phyloP scores from a whole-genome alignment of 257 asterid species.

The Nicotiana undulata region DNA sequence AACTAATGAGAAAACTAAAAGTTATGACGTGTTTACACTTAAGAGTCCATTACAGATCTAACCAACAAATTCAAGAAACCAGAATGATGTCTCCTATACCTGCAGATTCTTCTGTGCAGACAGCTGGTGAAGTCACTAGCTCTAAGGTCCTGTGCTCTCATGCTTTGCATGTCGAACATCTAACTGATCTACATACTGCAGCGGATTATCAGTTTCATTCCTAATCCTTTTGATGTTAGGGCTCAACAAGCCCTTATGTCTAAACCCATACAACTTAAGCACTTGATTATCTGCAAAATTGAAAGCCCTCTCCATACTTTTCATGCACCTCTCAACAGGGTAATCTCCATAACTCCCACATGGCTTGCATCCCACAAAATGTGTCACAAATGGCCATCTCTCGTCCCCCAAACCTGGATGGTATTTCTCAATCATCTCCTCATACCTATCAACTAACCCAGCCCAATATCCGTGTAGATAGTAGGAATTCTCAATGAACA shows the following conservation, averaged over 20 bases:
- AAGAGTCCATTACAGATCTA: background rate
- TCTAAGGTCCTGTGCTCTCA: conserved; percentile 28
- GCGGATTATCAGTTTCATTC: conserved; percentile 64
- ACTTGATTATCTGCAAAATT: conserved; percentile 94
- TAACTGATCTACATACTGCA: conserved; percentile 68
- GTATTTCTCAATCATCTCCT: conserved; percentile 89
- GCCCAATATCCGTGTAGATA: conserved; percentile 94
- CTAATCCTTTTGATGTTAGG: conserved; percentile 83
- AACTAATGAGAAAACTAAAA: background rate
- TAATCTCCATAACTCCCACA: conserved; percentile 94
- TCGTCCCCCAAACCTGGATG: conserved; percentile 89
- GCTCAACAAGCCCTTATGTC: conserved; percentile 89
- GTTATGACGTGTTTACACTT: background rate
- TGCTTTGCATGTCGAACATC: conserved; percentile 61
- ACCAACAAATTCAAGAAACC: background rate
- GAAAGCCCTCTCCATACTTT: conserved; percentile 89
- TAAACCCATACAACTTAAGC: conserved; percentile 74
- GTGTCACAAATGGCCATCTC: conserved; percentile 97
- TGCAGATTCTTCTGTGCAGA: conserved; percentile 22
- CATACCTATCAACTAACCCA: conserved; percentile 79
- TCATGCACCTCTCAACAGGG: conserved; percentile 83
- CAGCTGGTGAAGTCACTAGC: conserved; percentile 27
- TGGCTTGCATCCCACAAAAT: conserved; percentile 96
- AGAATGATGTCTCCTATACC: conserved; percentile 21
- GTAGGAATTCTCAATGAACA: conserved; percentile 73